Evolutionary conservation across 129 eudicot species (phyloP), one percentile per base, ranked within the genome.

Genomic region (Helianthus annuus): DNA sequence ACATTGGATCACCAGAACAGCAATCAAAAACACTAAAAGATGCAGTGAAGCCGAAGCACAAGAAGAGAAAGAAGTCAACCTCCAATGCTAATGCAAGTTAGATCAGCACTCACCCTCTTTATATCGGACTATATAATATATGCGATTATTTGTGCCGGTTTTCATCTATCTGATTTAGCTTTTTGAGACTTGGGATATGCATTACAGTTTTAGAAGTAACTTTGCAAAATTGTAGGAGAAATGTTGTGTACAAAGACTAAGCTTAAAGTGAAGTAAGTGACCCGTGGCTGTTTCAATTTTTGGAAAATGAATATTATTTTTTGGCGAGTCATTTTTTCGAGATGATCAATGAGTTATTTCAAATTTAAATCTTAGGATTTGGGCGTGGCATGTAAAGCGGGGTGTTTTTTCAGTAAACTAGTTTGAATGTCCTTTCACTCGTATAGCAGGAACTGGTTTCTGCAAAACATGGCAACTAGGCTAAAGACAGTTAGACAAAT

Each of bases 41-140:
- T 83, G 95, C 97, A 22, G 88, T 90, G 75, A 90, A 90, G 78
- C 87, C 94, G 9, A 90, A 81, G 82, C 83, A 85, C 83, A 87
- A 81, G 70, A 76, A 91, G 72, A 90, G 69, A 70, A 88, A 79
- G 81, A 92, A 89, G 76, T 60, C 64, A 3, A 53, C 89, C 58
- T 59, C 66, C 13, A 60, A 46, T 58, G 34, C 59, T 3, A 27
- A 39, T 59, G 48, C 68, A 14, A 72, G 69, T 48, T 72, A 72
- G 68, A 48, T 72, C 49, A 72, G 32, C 45, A 17, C 75, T 19
- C 13, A 3, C 22, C 16, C 38, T 24, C 38, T 27, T 32, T 45
- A 5, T 57, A 45, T 44, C 48, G 22, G 22, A 19, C 22, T 19
- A 19, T 19, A 19, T 19, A 58, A 46, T 59, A 48, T 45, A 49